phyloP scores from a whole-genome alignment of 2,329 filamentous ascomycete species.

The Aureobasidium sp. region DNA sequence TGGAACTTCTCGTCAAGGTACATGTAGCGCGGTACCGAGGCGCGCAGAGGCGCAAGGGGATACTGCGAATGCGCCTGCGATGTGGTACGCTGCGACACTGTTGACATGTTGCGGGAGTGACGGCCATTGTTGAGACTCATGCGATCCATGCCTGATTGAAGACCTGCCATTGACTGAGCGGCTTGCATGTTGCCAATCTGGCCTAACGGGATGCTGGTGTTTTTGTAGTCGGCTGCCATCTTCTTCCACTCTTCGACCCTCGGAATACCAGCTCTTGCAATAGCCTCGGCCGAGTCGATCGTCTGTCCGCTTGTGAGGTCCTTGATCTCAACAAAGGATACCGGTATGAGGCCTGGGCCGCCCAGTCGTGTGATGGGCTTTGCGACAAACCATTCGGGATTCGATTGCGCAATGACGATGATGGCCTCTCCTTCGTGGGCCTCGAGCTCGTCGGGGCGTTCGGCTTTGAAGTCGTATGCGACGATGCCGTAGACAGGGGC shows the following conservation, averaged over 20 bases:
- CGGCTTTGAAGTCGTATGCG: conserved; percentile 92
- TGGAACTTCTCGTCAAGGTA: conserved; percentile 98
- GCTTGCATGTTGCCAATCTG: conserved; percentile 51
- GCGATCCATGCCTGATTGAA: conserved; percentile 57
- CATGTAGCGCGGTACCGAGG: conserved; percentile 85
- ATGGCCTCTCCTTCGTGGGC: conserved; percentile 94
- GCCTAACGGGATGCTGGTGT: conserved; percentile 92
- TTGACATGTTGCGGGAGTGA: conserved; percentile 22
- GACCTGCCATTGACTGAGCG: background rate
- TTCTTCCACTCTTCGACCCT: conserved; percentile 99
- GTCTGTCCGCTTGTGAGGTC: conserved; percentile 85
- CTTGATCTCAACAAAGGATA: conserved; percentile 92
- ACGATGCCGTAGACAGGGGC: conserved; percentile 96
- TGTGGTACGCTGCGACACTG: conserved; percentile 23
- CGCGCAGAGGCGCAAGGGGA: conserved; percentile 65
- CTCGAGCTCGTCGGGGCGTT: conserved; percentile 90
- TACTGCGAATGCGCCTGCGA: conserved; percentile 36
- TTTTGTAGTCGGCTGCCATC: conserved; percentile 98
- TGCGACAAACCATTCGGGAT: conserved; percentile 97
- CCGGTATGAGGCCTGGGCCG: conserved; percentile 88
- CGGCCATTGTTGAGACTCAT: conserved; percentile 56
- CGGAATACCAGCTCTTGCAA: conserved; percentile 81
- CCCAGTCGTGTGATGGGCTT: conserved; percentile 98
- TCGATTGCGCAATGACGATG: conserved; percentile 96
- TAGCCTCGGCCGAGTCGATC: conserved; percentile 80